phyloP scores from a whole-genome alignment of 108 stramenopile species.

The Pseudonitzschia multiseries region DNA sequence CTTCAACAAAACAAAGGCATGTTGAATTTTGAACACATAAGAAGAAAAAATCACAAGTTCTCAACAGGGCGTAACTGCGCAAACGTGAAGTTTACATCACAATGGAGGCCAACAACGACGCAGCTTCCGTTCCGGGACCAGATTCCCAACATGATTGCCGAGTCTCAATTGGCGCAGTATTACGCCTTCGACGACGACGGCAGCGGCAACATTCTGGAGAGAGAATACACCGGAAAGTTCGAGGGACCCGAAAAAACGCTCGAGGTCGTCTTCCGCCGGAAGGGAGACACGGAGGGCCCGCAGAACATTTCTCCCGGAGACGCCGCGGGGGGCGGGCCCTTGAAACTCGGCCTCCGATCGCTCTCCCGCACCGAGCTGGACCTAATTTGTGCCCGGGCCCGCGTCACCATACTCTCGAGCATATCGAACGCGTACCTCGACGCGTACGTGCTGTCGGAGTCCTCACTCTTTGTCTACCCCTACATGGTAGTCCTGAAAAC shows the following conservation, averaged over 20 bases:
- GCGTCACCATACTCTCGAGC: constrained; percentile 93
- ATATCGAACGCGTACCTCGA: constrained; percentile 94
- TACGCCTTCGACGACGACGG: constrained; percentile 54
- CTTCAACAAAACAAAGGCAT: too few relatives aligned
- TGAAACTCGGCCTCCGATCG: constrained; percentile 74
- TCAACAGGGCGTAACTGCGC: too few relatives aligned
- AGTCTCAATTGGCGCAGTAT: not conserved
- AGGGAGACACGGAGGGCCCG: constrained; percentile 33
- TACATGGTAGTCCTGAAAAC: constrained; percentile 99
- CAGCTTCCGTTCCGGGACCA: not conserved
- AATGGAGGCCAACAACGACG: not conserved
- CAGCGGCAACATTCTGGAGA: constrained; percentile 55
- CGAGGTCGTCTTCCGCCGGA: constrained; percentile 79
- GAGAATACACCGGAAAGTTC: constrained; percentile 84
- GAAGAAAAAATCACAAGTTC: too few relatives aligned
- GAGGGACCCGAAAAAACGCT: constrained; percentile 91
- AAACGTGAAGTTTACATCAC: too few relatives aligned
- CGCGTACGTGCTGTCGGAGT: constrained; percentile 97
- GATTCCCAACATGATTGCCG: not conserved
- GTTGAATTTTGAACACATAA: too few relatives aligned
- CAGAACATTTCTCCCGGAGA: constrained; percentile 17
- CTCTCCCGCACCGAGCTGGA: constrained; percentile 84
- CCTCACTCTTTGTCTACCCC: constrained; percentile 97
- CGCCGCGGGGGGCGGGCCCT: constrained; percentile 24
- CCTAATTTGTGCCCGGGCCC: constrained; percentile 89